Evolutionary conservation across 257 asterid species (phyloP), one percentile per base, ranked within the genome.

Genomic region (Asclepias syriaca): DNA sequence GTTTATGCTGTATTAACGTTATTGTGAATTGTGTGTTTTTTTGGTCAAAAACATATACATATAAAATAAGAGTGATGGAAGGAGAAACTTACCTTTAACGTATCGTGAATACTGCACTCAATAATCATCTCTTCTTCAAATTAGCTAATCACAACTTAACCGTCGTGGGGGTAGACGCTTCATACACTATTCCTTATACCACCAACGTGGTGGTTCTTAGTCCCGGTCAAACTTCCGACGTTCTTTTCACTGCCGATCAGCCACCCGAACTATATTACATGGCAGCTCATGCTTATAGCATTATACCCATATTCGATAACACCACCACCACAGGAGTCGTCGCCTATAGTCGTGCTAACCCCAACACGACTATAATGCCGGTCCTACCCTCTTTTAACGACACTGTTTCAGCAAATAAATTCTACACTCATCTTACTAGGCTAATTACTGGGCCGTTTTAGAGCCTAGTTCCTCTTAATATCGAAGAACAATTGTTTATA

Each of bases 141-240:
- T 6, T 40, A 48, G 97, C 96, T 6, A 74, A 85, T 8, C 97
- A 90, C 71, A 81, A 83, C 5, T 27, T 90, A 70, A 87, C 81
- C 0, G 90, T 90, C 0, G 96, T 90, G 0, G 87, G 84, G 0
- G 80, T 84, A 0, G 97, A 90, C n/a, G 97, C 97, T 4, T 13
- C 89, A 16, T 90, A 90, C 84, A 85, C 91, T 0, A 79, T 78
- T 45, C 96, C 92, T 15, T 91, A 86, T 74, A 70, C 50, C 50
- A 89, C 97, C 2, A 94, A 89, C 39, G 97, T 91, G 0, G 86
- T 91, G 2, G 84, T 85, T 6, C 48, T 80, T 9, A 86, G 84
- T 2, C 96, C 96, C 11, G 95, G 96, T 0, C 97, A 91, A 46
- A 91, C 96, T 37, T 74, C 84, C 65, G 96, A 87, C 34, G 92